phyloP scores from a whole-genome alignment of 352 stramenopile genomes.

The Phytopythium vexans region DNA sequence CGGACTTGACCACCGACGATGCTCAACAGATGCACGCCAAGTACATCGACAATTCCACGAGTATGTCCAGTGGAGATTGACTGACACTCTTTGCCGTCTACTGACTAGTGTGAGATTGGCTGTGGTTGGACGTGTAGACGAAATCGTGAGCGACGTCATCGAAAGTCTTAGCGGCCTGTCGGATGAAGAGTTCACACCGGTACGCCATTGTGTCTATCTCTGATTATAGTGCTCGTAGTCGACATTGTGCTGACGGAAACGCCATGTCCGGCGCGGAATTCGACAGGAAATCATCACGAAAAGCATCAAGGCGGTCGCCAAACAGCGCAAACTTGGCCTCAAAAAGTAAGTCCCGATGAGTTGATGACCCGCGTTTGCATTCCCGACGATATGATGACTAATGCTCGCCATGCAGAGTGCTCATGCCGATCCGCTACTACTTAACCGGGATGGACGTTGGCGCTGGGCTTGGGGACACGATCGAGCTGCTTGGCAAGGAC shows the following conservation, averaged over 20 bases:
- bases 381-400: background rate
- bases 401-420: slow-evolving; percentile 31
- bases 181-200: slow-evolving; percentile 66
- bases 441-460: slow-evolving; percentile 85
- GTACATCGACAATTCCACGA: slow-evolving; percentile 66
- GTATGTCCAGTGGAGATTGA: slow-evolving; percentile 8
- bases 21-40: slow-evolving; percentile 66
- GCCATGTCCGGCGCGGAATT: background rate
- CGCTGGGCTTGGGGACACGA: slow-evolving; percentile 76
- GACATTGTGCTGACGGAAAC: slow-evolving; percentile 1
- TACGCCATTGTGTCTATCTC: slow-evolving; percentile 16
- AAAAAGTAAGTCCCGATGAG: slow-evolving; percentile 59
- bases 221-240: background rate
- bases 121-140: slow-evolving; percentile 13
- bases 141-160: slow-evolving; percentile 51
- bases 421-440: slow-evolving; percentile 89
- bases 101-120: background rate
- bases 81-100: background rate
- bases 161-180: slow-evolving; percentile 41
- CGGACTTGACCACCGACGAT: slow-evolving; percentile 48
- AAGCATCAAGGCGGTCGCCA: slow-evolving; percentile 72
- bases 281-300: slow-evolving; percentile 72
- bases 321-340: slow-evolving; percentile 68
- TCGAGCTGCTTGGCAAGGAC: slow-evolving; percentile 68
- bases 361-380: background rate